These are phyloP conservation scores for Solanum acaule DNA, from an alignment of 257 asterid genomes.

Conservation along the genomic window DNA sequence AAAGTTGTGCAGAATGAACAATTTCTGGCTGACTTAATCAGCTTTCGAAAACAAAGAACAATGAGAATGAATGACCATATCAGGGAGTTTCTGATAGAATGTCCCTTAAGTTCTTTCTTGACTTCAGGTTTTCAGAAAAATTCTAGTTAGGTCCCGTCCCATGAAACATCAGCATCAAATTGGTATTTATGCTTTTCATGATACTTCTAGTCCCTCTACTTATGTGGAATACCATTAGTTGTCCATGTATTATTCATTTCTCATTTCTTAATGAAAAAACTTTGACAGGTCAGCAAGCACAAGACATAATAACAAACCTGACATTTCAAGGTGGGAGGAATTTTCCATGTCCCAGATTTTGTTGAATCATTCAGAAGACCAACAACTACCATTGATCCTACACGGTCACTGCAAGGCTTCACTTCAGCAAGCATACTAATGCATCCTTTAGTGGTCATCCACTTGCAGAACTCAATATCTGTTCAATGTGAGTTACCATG, in stretches of 20 bases:
- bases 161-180: not conserved
- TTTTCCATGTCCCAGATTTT: slow-evolving; percentile 24
- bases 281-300: not conserved
- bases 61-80: not conserved
- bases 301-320: slow-evolving; percentile 37
- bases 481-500: slow-evolving; percentile 7
- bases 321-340: slow-evolving; percentile 48
- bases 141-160: not conserved
- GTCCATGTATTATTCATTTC: not conserved
- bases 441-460: slow-evolving; percentile 59
- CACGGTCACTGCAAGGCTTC: slow-evolving; percentile 55
- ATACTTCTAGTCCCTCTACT: not conserved
- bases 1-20: not conserved
- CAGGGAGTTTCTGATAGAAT: not conserved
- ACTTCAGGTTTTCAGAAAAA: not conserved
- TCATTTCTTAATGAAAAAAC: not conserved
- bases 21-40: not conserved
- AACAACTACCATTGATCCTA: slow-evolving; percentile 60
- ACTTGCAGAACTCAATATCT: slow-evolving; percentile 52
- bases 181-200: not conserved
- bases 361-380: slow-evolving; percentile 52
- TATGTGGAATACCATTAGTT: not conserved
- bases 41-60: not conserved
- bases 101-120: not conserved
- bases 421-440: slow-evolving; percentile 44